These are phyloP conservation scores for Amanita phalloides DNA, from an alignment of 768 basidiomycete genomes.

Conservation along the genomic window DNA sequence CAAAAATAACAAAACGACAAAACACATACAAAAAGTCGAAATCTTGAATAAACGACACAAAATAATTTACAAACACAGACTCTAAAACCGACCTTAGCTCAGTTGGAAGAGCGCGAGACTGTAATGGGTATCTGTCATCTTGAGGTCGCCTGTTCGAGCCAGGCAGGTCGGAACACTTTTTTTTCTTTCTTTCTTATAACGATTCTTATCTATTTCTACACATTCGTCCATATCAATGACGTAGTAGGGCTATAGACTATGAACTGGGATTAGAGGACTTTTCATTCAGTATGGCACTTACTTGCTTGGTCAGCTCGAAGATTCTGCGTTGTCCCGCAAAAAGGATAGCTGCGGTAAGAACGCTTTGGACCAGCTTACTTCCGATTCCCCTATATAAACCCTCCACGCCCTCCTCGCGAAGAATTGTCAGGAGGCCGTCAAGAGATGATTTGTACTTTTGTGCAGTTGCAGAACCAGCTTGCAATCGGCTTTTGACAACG, in stretches of 20 bases:
- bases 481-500: slow-evolving; percentile 71
- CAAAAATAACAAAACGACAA: too few species aligned
- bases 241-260: neutral
- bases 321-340: slow-evolving; percentile 84
- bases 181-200: neutral
- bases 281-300: slow-evolving; percentile 10
- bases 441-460: slow-evolving; percentile 66
- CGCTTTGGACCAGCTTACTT: slow-evolving; percentile 86
- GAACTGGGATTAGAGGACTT: neutral
- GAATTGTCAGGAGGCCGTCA: slow-evolving; percentile 68
- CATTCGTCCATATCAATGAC: too few species aligned
- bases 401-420: slow-evolving; percentile 67
- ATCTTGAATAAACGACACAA: neutral
- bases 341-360: slow-evolving; percentile 88
- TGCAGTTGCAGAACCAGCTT: slow-evolving; percentile 61
- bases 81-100: slow-evolving; percentile 30
- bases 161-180: slow-evolving; percentile 39
- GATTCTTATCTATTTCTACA: neutral
- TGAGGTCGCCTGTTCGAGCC: slow-evolving; percentile 55
- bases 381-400: slow-evolving; percentile 83
- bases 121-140: slow-evolving; percentile 32
- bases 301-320: slow-evolving; percentile 58
- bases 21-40: too few species aligned
- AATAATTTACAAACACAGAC: neutral
- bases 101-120: slow-evolving; percentile 43